Conservation (phyloP, 305 asterid genomes). For the Ilex paraguariensis region DNA sequence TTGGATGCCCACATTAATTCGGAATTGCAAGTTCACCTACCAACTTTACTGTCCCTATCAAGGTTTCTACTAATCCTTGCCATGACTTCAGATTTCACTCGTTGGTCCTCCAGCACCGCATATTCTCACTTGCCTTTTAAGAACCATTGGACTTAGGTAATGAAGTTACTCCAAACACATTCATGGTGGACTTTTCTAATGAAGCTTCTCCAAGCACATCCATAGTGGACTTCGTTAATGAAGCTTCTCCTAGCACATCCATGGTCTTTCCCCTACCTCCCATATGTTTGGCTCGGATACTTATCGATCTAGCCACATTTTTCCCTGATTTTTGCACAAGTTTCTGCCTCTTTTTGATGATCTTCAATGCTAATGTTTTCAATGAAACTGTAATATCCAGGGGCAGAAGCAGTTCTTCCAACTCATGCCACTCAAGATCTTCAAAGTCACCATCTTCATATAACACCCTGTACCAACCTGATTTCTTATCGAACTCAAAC, state of each 20-base stretch:
- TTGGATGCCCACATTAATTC: too few relatives aligned
- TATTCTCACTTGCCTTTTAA: too few relatives aligned
- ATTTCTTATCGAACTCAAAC: conserved; percentile 36
- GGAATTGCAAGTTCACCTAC: too few relatives aligned
- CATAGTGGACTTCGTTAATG: too few relatives aligned
- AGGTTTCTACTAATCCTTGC: too few relatives aligned
- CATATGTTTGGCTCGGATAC: conserved; percentile 2
- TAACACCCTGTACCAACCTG: conserved; percentile 58
- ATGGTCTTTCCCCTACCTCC: conserved; percentile 8
- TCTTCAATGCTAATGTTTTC: conserved; percentile 42
- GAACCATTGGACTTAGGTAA: too few relatives aligned
- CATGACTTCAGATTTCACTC: too few relatives aligned
- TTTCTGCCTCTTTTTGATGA: conserved; percentile 40
- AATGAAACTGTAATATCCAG: conserved; percentile 50
- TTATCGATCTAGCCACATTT: conserved; percentile 15
- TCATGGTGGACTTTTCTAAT: too few relatives aligned
- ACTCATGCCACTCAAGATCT: conserved; percentile 63
- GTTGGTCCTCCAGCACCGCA: too few relatives aligned
- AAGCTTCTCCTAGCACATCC: neutral
- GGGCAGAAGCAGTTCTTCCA: conserved; percentile 49
- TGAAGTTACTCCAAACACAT: too few relatives aligned
- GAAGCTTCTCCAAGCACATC: too few relatives aligned
- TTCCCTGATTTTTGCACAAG: conserved; percentile 23
- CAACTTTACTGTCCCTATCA: too few relatives aligned
- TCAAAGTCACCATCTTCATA: conserved; percentile 74